Conservation (phyloP, 495 filamentous ascomycete species). For the Xylaria flabelliformis region DNA sequence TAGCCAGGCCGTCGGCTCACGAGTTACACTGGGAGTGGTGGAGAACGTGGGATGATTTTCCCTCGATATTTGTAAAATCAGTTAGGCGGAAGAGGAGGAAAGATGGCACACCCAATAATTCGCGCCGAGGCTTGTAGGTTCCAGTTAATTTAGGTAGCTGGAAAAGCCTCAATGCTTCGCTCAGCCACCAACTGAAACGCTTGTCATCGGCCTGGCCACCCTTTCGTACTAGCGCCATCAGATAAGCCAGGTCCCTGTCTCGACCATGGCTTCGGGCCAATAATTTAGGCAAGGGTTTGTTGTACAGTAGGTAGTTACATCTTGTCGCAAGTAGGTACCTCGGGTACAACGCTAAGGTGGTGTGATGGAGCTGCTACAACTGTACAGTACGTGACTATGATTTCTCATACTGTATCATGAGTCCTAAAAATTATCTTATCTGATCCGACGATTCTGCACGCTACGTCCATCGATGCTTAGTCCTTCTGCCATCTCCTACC, state of each 20-base stretch:
- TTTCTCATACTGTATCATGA: not conserved
- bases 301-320: too few species aligned
- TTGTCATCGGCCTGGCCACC: not conserved
- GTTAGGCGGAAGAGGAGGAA: not conserved
- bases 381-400: not conserved
- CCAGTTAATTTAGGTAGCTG: not conserved
- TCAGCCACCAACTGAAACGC: conserved; percentile 16
- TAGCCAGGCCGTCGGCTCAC: not conserved
- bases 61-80: conserved; percentile 13
- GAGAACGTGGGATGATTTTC: conserved; percentile 14
- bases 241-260: conserved; percentile 29
- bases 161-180: not conserved
- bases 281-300: not conserved
- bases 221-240: conserved; percentile 39
- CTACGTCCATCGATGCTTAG: conserved; percentile 28
- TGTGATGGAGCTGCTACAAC: not conserved
- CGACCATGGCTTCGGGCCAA: conserved; percentile 9
- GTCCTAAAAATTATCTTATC: conserved; percentile 42
- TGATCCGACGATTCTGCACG: conserved; percentile 39
- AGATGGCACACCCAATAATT: not conserved
- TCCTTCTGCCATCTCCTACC: conserved; percentile 26
- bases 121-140: conserved; percentile 1
- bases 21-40: conserved; percentile 8
- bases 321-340: not conserved
- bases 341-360: not conserved